These are phyloP conservation scores for Anisodus acutangulus DNA, from an alignment of 257 asterid genomes.

Conservation along the genomic window DNA sequence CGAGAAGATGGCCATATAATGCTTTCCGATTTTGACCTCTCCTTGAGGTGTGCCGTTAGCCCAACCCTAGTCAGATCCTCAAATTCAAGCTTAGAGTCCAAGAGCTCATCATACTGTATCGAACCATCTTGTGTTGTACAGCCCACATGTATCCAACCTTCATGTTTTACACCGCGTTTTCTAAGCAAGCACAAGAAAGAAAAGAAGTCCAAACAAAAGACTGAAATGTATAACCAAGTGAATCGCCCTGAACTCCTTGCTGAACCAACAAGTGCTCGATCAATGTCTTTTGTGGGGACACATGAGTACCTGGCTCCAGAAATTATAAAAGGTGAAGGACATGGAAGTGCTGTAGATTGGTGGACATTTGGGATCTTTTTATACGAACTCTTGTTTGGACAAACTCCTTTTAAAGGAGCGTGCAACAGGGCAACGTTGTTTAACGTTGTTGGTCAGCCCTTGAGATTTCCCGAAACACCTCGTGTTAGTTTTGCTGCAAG, in stretches of 20 bases:
- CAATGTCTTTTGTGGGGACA: constrained; percentile 74
- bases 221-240: constrained; percentile 47
- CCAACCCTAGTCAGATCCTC: constrained; percentile 64
- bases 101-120: constrained; percentile 54
- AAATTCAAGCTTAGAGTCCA: constrained; percentile 44
- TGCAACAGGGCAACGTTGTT: constrained; percentile 68
- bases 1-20: constrained; percentile 74
- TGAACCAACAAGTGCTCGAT: constrained; percentile 67
- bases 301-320: constrained; percentile 73
- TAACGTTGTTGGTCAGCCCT: constrained; percentile 70
- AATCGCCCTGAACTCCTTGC: constrained; percentile 60
- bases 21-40: constrained; percentile 75
- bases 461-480: constrained; percentile 64
- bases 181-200: constrained; percentile 55
- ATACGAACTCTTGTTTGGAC: constrained; percentile 63
- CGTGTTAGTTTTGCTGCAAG: constrained; percentile 67
- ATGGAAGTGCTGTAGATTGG: constrained; percentile 78
- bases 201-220: constrained; percentile 51
- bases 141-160: constrained; percentile 60
- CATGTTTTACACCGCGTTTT: constrained; percentile 64
- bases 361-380: constrained; percentile 72
- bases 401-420: constrained; percentile 65
- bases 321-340: constrained; percentile 70
- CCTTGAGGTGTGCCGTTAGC: constrained; percentile 60
- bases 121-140: constrained; percentile 62